phyloP scores from a whole-genome alignment of 345 rosid genomes.

The Toxicodendron radicans region DNA sequence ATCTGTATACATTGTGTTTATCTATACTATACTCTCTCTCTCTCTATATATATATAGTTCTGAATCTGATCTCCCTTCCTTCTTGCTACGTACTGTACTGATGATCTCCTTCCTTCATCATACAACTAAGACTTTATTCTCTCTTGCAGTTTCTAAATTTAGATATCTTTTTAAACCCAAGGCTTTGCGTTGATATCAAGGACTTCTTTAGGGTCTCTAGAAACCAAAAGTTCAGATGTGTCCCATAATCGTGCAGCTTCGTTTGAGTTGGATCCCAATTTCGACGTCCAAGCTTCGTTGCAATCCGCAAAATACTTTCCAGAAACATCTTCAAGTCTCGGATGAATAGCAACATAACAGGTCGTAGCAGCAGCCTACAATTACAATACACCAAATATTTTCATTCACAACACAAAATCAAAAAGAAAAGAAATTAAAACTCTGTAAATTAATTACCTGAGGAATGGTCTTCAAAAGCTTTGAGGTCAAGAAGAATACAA shows the following conservation, averaged over 20 bases:
- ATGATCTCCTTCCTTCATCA: not conserved
- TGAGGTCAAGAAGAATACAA: constrained; percentile 77
- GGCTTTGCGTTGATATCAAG: constrained; percentile 39
- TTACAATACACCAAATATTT: not conserved
- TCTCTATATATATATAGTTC: not conserved
- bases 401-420: not conserved
- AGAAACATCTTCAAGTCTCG: constrained; percentile 50
- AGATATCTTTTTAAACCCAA: constrained; percentile 4
- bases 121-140: not conserved
- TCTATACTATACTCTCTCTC: too few species aligned
- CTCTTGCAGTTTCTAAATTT: not conserved
- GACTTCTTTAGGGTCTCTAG: constrained; percentile 49
- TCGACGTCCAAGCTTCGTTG: constrained; percentile 75
- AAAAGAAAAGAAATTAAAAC: not conserved
- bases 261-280: constrained; percentile 58
- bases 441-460: constrained; percentile 46
- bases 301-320: constrained; percentile 93
- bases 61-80: not conserved
- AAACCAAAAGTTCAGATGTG: constrained; percentile 77
- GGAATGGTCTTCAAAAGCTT: constrained; percentile 86
- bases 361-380: constrained; percentile 93
- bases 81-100: too few species aligned
- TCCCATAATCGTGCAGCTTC: constrained; percentile 85
- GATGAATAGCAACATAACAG: constrained; percentile 77
- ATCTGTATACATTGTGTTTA: not conserved